These are phyloP conservation scores for Asclepias syriaca DNA, from an alignment of 257 asterid species.

Conservation along the genomic window DNA sequence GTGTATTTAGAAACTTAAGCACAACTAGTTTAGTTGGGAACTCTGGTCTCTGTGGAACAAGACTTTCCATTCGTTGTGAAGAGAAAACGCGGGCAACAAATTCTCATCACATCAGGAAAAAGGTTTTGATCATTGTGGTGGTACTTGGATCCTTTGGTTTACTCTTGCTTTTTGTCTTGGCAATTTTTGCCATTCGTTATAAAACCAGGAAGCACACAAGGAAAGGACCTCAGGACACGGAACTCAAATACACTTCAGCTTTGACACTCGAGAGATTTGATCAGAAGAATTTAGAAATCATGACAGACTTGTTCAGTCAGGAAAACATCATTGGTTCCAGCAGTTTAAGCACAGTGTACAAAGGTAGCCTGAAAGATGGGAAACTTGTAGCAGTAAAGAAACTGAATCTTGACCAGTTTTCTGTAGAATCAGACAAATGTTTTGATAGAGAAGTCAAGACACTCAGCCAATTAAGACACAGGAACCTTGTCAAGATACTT, in stretches of 20 bases:
- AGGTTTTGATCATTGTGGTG: slow-evolving; percentile 27
- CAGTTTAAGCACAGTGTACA: slow-evolving; percentile 69
- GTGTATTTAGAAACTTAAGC: slow-evolving; percentile 32
- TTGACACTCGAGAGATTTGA: slow-evolving; percentile 47
- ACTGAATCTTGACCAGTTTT: slow-evolving; percentile 48
- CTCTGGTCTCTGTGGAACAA: slow-evolving; percentile 54
- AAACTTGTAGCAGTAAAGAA: slow-evolving; percentile 54
- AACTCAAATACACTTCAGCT: slow-evolving; percentile 25
- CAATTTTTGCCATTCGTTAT: slow-evolving; percentile 11
- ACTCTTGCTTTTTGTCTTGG: slow-evolving; percentile 31
- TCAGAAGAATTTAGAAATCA: slow-evolving; percentile 39
- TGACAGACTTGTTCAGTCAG: slow-evolving; percentile 50
- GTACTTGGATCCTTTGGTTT: slow-evolving; percentile 31
- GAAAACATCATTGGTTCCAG: slow-evolving; percentile 70
- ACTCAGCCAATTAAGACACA: slow-evolving; percentile 56
- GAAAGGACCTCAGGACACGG: slow-evolving; percentile 13
- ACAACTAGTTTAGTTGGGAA: slow-evolving; percentile 45
- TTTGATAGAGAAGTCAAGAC: slow-evolving; percentile 66
- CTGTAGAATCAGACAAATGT: slow-evolving; percentile 57
- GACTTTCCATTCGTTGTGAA: slow-evolving; percentile 29
- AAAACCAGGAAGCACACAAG: slow-evolving; percentile 21
- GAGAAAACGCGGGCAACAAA: slow-evolving; percentile 6
- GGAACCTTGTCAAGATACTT: slow-evolving; percentile 61
- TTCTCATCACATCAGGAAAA: slow-evolving; percentile 24
- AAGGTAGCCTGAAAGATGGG: slow-evolving; percentile 47